phyloP scores from a whole-genome alignment of 768 basidiomycete genomes.

The Lentinula lateritia region DNA sequence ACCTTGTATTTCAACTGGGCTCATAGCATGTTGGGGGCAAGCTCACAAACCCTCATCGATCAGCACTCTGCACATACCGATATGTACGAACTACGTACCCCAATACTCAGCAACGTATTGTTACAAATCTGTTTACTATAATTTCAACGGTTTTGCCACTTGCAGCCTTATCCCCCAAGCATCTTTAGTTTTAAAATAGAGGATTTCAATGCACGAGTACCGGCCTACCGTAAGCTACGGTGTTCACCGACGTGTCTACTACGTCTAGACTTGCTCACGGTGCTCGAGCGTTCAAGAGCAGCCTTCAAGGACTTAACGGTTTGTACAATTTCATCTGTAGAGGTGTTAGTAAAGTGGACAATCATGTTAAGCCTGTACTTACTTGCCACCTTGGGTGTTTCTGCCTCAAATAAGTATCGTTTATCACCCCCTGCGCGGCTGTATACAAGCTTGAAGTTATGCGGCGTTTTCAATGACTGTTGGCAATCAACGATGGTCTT shows the following conservation, averaged over 20 bases:
- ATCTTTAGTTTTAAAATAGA: background rate
- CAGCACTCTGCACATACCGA: no score
- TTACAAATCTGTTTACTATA: no score
- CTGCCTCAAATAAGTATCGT: conserved; percentile 96
- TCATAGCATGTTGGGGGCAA: no score
- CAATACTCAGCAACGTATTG: no score
- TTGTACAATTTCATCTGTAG: conserved; percentile 69
- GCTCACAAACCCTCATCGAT: no score
- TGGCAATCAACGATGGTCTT: conserved; percentile 81
- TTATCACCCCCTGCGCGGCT: conserved; percentile 73
- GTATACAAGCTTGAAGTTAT: conserved; percentile 86
- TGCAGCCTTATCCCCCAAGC: no score
- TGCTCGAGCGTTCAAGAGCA: conserved; percentile 59
- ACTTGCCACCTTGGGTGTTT: conserved; percentile 77
- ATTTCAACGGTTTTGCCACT: no score
- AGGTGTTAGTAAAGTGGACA: background rate
- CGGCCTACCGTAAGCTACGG: background rate
- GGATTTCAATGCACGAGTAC: no score
- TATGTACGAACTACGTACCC: no score
- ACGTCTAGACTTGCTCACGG: conserved; percentile 54
- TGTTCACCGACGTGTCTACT: conserved; percentile 35
- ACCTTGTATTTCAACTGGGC: no score
- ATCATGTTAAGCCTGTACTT: conserved; percentile 20
- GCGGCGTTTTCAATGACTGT: conserved; percentile 73
- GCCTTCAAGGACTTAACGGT: conserved; percentile 62